Percentiles rank a stretch among this genome's conserved stretches.
phyloP scores from a whole-genome alignment of 1,284 basidiomycete species.

The Vanrija pseudolonga region DNA sequence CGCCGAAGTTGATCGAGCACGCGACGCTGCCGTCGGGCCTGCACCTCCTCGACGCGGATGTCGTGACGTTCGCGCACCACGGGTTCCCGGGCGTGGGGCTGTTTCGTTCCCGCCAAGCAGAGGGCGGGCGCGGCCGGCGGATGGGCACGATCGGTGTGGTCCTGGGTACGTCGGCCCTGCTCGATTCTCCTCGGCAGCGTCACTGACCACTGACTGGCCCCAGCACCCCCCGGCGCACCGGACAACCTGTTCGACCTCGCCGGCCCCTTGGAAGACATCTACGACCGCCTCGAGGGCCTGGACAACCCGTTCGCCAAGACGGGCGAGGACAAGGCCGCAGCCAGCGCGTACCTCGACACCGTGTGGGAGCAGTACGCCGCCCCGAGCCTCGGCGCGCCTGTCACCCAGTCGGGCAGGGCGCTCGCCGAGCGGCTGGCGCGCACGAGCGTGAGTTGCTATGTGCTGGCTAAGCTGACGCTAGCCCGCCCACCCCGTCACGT shows the following conservation, averaged over 20 bases:
- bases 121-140: slow-evolving; percentile 29
- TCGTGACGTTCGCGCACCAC: slow-evolving; percentile 32
- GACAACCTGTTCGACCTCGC: slow-evolving; percentile 26
- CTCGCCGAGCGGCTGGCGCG: slow-evolving; percentile 6
- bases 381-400: not conserved
- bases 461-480: slow-evolving; percentile 3
- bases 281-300: slow-evolving; percentile 28
- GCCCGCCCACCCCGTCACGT: slow-evolving; percentile 32
- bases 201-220: not conserved
- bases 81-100: slow-evolving; percentile 28
- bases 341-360: slow-evolving; percentile 11
- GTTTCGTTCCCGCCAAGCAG: slow-evolving; percentile 28
- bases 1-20: slow-evolving; percentile 34
- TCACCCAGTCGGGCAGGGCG: slow-evolving; percentile 2
- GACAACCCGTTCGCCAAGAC: slow-evolving; percentile 12
- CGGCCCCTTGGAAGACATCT: slow-evolving; percentile 23
- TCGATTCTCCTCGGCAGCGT: not conserved
- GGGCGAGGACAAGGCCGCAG: not conserved
- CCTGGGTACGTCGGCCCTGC: slow-evolving; percentile 22
- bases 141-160: slow-evolving; percentile 44
- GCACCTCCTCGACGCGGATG: slow-evolving; percentile 31
- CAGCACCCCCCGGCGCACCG: slow-evolving; percentile 14
- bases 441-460: slow-evolving; percentile 2
- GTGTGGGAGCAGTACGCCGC: slow-evolving; percentile 14
- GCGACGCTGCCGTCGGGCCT: slow-evolving; percentile 38